Evolutionary conservation across 106 monocot species (phyloP).

Genomic region (Phalaenopsis equestris): DNA sequence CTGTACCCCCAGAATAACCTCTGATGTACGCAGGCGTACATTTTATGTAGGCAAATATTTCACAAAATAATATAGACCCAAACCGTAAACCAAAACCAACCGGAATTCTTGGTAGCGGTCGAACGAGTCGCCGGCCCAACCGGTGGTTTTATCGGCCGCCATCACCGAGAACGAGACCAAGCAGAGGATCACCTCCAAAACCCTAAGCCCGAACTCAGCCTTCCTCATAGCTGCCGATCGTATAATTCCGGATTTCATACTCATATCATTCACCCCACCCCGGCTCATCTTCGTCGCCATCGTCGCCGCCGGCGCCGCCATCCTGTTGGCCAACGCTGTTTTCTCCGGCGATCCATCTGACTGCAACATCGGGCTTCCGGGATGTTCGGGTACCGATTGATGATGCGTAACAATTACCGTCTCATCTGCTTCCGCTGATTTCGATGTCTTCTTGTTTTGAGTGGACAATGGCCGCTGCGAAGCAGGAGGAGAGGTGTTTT

Average conservation of each 20-base stretch:
- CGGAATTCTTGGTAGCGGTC: slow-evolving; percentile 61
- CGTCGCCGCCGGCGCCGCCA: neutral
- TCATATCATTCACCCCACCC: slow-evolving; percentile 10
- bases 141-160: slow-evolving; percentile 67
- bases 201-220: slow-evolving; percentile 39
- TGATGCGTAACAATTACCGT: neutral
- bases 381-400: neutral
- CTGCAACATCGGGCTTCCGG: neutral
- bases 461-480: neutral
- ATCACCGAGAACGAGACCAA: slow-evolving; percentile 71
- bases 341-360: slow-evolving; percentile 10
- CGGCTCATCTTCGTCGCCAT: neutral
- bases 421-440: slow-evolving; percentile 6
- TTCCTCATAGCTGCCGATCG: slow-evolving; percentile 20
- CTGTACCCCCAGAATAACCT: no score
- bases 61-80: neutral
- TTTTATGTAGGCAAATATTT: no score
- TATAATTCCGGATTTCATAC: slow-evolving; percentile 23
- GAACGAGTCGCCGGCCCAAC: slow-evolving; percentile 93
- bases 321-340: slow-evolving; percentile 1
- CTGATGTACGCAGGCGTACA: no score
- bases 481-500: neutral
- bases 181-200: slow-evolving; percentile 37
- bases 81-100: slow-evolving; percentile 8
- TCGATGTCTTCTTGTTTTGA: neutral